phyloP scores from a whole-genome alignment of 2,329 filamentous ascomycete species.

The Tolypocladium sp. region DNA sequence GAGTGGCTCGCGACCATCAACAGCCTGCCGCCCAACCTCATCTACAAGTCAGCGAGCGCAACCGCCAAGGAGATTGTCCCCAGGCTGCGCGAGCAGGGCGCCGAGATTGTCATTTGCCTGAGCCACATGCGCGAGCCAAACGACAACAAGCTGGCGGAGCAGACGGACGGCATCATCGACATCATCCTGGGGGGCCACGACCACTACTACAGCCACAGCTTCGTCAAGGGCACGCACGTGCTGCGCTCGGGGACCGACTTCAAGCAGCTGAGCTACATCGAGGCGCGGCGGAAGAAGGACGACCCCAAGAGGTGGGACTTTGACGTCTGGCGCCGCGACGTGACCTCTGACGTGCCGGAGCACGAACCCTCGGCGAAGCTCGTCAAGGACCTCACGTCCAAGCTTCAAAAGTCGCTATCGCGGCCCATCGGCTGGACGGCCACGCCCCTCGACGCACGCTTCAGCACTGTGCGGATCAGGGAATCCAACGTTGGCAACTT shows the following conservation, averaged over 20 bases:
- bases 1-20: conserved; percentile 91
- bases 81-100: conserved; percentile 62
- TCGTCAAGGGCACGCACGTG: conserved; percentile 73
- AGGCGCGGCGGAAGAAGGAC: conserved; percentile 52
- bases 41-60: conserved; percentile 69
- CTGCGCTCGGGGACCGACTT: conserved; percentile 87
- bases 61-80: conserved; percentile 71
- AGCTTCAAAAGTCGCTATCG: conserved; percentile 66
- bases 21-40: conserved; percentile 68
- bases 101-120: conserved; percentile 73
- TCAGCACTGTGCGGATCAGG: conserved; percentile 65
- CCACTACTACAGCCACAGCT: conserved; percentile 72
- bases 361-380: conserved; percentile 52
- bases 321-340: conserved; percentile 64
- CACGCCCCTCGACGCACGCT: conserved; percentile 74
- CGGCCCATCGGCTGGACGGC: conserved; percentile 79
- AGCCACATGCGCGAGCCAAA: conserved; percentile 86
- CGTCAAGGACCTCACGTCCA: conserved; percentile 60
- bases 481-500: conserved; percentile 89
- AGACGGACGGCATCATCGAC: conserved; percentile 67
- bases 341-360: conserved; percentile 58
- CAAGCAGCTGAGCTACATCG: conserved; percentile 83
- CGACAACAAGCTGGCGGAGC: conserved; percentile 74
- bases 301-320: conserved; percentile 59
- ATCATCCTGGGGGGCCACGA: conserved; percentile 85